Conservation (phyloP, 768 basidiomycete species). For the Boletus rubropictus region DNA sequence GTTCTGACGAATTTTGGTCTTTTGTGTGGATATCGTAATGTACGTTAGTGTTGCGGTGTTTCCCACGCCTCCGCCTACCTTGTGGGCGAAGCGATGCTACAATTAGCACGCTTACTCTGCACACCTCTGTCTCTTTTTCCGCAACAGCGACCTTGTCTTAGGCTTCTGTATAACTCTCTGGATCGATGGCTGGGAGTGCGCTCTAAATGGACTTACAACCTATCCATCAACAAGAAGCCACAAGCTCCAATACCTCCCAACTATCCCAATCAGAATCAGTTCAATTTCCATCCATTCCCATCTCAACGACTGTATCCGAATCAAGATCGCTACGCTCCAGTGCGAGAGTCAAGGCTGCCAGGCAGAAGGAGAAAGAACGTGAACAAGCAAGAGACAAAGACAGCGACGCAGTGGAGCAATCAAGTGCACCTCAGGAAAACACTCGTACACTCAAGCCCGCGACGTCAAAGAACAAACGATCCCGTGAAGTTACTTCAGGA, state of each 20-base stretch:
- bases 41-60: constrained; percentile 7
- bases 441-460: constrained; percentile 38
- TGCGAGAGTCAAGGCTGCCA: constrained; percentile 70
- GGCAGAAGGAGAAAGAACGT: constrained; percentile 57
- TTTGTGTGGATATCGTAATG: neutral
- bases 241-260: constrained; percentile 48
- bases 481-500: constrained; percentile 42
- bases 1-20: neutral
- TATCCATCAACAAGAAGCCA: constrained; percentile 65
- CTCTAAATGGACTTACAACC: constrained; percentile 91
- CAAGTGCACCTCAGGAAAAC: constrained; percentile 36
- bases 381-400: constrained; percentile 52
- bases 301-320: constrained; percentile 39
- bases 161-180: constrained; percentile 17
- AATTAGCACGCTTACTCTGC: constrained; percentile 20
- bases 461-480: constrained; percentile 43
- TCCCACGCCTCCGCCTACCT: constrained; percentile 29
- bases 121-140: constrained; percentile 21
- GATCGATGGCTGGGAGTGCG: constrained; percentile 84
- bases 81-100: constrained; percentile 20
- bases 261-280: constrained; percentile 37
- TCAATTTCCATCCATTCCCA: constrained; percentile 33
- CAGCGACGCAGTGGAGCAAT: constrained; percentile 42
- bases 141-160: constrained; percentile 23
- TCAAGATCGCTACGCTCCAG: constrained; percentile 63